Evolutionary conservation across 2,329 filamentous ascomycete species (phyloP), one percentile per base, ranked within the genome.

Genomic region (Fusarium falciforme): DNA sequence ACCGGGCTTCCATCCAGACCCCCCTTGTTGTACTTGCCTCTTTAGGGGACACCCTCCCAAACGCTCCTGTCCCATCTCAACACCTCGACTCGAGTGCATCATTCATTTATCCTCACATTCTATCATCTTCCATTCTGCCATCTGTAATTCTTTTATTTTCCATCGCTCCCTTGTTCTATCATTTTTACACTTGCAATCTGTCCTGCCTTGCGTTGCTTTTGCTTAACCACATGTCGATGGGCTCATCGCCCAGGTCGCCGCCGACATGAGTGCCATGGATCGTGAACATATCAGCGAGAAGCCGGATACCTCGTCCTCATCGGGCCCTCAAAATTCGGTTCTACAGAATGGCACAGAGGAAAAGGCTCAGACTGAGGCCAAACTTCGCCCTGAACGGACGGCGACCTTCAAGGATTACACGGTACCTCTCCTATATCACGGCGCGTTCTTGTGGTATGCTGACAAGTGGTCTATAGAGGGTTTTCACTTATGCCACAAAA

Each of bases 401-500:
- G 85, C 87, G 1, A 77, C 69, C 3, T 80, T 87, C 61, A 78
- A 80, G 14, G 87, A 89, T 78, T 89, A 87, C 73, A 55, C 85
- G 66, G 80, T 81, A 58, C 38, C 29, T n/a, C 42, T 11, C 22
- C 20, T 22, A 14, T 33, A 12, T 35, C 14, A n/a, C 14, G 22
- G 14, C 14, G n/a, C 12, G 31, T 22, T n/a, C 17, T 6, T n/a
- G 11, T 6, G 20, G 20, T 8, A 7, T 33, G 35, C 31, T 69
- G 10, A 72, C 44, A 31, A 40, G 17, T n/a, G 42, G 35, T 25
- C 5, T 17, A 27, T 59, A 87, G 83, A 84, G 88, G 65, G 81
- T 90, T 47, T 90, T 90, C 73, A 80, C 80, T 20, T 90, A 90
- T 81, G 88, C 87, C 20, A 87, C 82, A n/a, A 83, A 82, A 76